Conservation (phyloP, 2,329 filamentous ascomycete genomes). For the Cryphonectria parasitica region DNA sequence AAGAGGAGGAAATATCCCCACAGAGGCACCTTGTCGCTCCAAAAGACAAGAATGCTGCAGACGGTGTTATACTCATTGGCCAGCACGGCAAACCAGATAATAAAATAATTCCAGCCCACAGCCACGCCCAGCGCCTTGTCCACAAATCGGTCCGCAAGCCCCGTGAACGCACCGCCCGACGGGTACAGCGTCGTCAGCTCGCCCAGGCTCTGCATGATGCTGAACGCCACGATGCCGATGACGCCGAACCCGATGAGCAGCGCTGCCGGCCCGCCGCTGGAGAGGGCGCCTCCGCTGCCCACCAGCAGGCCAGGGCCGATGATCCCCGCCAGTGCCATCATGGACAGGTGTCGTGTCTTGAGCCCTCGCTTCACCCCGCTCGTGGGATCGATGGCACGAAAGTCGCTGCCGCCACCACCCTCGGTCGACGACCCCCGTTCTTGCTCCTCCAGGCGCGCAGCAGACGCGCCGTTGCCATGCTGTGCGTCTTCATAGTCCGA, state of each 20-base stretch:
- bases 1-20: conserved; percentile 76
- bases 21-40: conserved; percentile 62
- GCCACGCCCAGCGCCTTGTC: conserved; percentile 71
- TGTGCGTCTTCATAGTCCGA: conserved; percentile 8
- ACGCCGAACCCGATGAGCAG: conserved; percentile 74
- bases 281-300: conserved; percentile 70
- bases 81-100: conserved; percentile 67
- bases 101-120: conserved; percentile 73
- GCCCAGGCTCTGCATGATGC: conserved; percentile 73
- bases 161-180: conserved; percentile 72
- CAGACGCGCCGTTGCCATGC: conserved; percentile 8
- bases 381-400: conserved; percentile 58
- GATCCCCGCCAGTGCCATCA: conserved; percentile 67
- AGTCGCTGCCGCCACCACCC: conserved; percentile 47
- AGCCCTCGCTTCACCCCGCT: conserved; percentile 71
- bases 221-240: conserved; percentile 70
- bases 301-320: conserved; percentile 74
- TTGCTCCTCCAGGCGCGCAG: conserved; percentile 38
- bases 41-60: conserved; percentile 67
- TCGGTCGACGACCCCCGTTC: conserved; percentile 35
- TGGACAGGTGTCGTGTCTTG: conserved; percentile 68
- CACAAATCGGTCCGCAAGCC: conserved; percentile 70
- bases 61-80: conserved; percentile 75
- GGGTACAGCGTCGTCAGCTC: conserved; percentile 76
- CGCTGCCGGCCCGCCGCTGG: conserved; percentile 70